A percentile compares a stretch with the other conserved stretches of the same genome.
These are phyloP conservation scores for Mycena metata DNA, from an alignment of 768 basidiomycete genomes.

Conservation along the genomic window DNA sequence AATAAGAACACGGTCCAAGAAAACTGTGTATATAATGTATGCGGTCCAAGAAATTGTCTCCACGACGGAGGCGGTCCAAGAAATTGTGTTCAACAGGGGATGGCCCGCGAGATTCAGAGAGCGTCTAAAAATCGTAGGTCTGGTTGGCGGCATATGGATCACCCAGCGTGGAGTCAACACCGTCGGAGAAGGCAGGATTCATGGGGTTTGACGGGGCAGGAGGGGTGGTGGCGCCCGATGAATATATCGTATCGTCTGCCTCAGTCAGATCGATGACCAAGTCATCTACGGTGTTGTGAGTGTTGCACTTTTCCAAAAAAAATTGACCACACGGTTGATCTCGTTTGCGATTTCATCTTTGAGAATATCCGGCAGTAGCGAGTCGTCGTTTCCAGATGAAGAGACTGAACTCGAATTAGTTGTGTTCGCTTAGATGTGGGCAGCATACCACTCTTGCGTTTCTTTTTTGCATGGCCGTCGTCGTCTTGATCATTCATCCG, in stretches of 20 bases:
- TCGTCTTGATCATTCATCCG: too few relatives aligned
- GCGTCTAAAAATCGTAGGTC: neutral
- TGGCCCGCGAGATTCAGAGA: too few relatives aligned
- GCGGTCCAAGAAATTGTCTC: too few relatives aligned
- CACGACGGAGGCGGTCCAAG: neutral
- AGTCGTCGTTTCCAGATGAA: neutral
- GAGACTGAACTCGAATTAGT: too few relatives aligned
- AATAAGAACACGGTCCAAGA: too few relatives aligned
- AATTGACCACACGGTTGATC: neutral
- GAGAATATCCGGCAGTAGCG: neutral
- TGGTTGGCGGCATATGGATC: neutral
- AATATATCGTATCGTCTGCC: neutral
- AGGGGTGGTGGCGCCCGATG: neutral
- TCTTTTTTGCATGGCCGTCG: neutral
- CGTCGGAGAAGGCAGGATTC: neutral
- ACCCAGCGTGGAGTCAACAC: neutral
- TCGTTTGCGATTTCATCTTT: neutral
- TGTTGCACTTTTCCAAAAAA: too few relatives aligned
- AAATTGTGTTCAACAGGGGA: too few relatives aligned
- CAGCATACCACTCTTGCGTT: neutral
- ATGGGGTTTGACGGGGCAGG: neutral
- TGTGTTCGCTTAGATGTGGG: too few relatives aligned
- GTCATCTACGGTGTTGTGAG: neutral
- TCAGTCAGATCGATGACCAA: neutral
- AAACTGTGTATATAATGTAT: too few relatives aligned